These are phyloP conservation scores for Suillus occidentalis DNA, from an alignment of 768 basidiomycete genomes.

Conservation along the genomic window DNA sequence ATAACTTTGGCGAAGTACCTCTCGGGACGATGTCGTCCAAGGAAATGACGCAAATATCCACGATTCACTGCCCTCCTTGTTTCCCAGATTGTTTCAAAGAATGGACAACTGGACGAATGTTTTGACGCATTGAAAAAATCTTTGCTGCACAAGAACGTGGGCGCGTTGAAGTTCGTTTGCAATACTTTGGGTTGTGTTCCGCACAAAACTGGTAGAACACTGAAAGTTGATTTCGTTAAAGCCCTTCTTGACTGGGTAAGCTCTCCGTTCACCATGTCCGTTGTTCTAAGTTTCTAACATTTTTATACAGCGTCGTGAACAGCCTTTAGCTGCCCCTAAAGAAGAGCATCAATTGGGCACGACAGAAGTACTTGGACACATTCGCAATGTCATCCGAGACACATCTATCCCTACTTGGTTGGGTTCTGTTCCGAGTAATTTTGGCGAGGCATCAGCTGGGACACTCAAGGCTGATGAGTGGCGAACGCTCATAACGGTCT, in stretches of 20 bases:
- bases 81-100: background rate
- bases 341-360: background rate
- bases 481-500: too few relatives aligned
- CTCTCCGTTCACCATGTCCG: background rate
- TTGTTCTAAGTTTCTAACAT: background rate
- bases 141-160: conserved; percentile 10
- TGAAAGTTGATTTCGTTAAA: background rate
- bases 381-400: conserved; percentile 7
- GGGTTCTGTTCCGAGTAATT: conserved; percentile 9
- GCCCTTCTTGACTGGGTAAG: background rate
- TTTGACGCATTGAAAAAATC: background rate
- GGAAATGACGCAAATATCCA: background rate
- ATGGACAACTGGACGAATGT: background rate
- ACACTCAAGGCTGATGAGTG: too few relatives aligned
- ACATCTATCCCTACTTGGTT: conserved; percentile 17
- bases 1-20: background rate
- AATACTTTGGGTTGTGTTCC: conserved; percentile 5
- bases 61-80: background rate
- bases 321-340: background rate
- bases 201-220: background rate
- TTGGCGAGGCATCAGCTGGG: too few relatives aligned
- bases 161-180: background rate
- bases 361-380: background rate
- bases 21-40: background rate
- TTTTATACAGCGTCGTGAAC: background rate